phyloP scores from a whole-genome alignment of 306 rosid genomes.

The Mucuna pruriens region DNA sequence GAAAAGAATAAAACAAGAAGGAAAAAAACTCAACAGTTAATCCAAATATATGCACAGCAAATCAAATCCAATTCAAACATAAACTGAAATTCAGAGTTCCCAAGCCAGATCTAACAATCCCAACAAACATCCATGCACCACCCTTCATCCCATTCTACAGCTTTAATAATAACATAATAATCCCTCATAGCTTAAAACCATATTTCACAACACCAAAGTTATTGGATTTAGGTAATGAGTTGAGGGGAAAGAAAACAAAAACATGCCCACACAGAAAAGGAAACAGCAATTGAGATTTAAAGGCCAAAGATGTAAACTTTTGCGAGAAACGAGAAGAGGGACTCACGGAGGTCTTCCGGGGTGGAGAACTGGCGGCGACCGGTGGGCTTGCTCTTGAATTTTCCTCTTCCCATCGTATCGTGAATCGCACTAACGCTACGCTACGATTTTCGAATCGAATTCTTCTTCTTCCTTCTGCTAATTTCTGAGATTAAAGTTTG shows the following conservation, averaged over 20 bases:
- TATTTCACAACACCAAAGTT: conserved; percentile 12
- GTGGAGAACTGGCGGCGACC: conserved; percentile 95
- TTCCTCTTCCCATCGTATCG: conserved; percentile 90
- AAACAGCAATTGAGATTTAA: not conserved
- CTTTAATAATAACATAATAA: not conserved
- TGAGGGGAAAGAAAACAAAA: not conserved
- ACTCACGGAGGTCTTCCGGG: conserved; percentile 82
- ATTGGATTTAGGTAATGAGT: not conserved
- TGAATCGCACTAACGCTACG: conserved; percentile 20
- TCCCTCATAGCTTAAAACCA: conserved; percentile 16
- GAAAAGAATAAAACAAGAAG: not conserved
- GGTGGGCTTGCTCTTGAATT: conserved; percentile 92
- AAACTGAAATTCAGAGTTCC: not conserved
- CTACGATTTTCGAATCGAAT: conserved; percentile 29
- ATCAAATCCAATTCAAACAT: conserved; percentile 24
- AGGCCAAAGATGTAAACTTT: not conserved
- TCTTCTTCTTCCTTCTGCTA: conserved; percentile 25
- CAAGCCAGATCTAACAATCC: conserved; percentile 37
- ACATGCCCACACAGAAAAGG: not conserved
- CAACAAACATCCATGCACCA: not conserved
- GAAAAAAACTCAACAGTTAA: not conserved
- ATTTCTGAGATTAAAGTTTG: not conserved
- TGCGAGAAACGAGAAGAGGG: not conserved
- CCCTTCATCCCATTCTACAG: not conserved
- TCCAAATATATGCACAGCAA: not conserved